Conservation (phyloP, 2,329 filamentous ascomycete genomes). For the Tetracladium maxilliforme region DNA sequence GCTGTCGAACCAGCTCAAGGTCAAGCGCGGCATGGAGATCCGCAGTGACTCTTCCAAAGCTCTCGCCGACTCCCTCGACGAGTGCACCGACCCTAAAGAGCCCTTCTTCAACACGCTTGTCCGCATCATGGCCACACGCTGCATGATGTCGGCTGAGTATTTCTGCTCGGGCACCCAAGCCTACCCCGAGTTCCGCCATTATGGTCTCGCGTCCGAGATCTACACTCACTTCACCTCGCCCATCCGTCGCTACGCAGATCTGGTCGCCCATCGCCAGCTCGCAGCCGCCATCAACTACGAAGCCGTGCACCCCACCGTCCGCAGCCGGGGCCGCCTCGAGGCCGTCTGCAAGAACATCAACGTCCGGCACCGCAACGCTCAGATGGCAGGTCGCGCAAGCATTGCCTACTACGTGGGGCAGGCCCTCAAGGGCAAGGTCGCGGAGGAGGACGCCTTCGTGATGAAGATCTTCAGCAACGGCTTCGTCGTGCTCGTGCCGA, state of each 20-base stretch:
- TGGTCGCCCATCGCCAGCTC: conserved; percentile 85
- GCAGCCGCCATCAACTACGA: conserved; percentile 93
- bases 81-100: conserved; percentile 62
- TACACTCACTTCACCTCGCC: conserved; percentile 98
- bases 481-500: conserved; percentile 88
- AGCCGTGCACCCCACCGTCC: conserved; percentile 64
- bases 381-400: conserved; percentile 83
- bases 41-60: conserved; percentile 77
- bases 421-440: conserved; percentile 64
- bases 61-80: conserved; percentile 84
- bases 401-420: conserved; percentile 98
- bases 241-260: conserved; percentile 93
- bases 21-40: conserved; percentile 70
- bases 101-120: conserved; percentile 98
- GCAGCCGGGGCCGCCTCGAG: conserved; percentile 74
- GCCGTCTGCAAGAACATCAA: conserved; percentile 98
- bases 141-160: conserved; percentile 99
- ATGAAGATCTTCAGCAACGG: conserved; percentile 98
- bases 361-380: conserved; percentile 88
- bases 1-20: conserved; percentile 76
- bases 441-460: conserved; percentile 83
- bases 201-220: conserved; percentile 89
- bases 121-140: conserved; percentile 91
- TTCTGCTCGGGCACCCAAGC: conserved; percentile 90
- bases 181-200: conserved; percentile 90